phyloP scores from a whole-genome alignment of 768 basidiomycete genomes.

The Collybiopsis luxurians region DNA sequence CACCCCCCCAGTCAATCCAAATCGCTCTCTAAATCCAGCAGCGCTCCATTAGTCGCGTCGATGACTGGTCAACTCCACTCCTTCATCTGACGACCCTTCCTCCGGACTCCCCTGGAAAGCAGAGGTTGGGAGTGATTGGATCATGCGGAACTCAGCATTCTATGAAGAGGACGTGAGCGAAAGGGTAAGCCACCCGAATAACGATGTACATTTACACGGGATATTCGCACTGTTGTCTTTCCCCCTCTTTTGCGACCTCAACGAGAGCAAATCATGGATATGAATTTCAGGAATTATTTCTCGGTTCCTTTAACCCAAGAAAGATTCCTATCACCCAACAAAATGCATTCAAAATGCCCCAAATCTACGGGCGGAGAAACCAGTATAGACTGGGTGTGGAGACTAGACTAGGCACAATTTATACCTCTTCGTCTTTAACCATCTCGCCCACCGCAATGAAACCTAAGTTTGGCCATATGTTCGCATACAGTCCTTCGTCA shows the following conservation, averaged over 20 bases:
- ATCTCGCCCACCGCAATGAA: conserved; percentile 79
- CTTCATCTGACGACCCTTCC: too few species aligned
- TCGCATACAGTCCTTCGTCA: conserved; percentile 54
- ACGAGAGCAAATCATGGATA: conserved; percentile 79
- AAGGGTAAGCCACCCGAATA: too few species aligned
- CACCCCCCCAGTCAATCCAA: too few species aligned
- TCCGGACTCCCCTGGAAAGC: too few species aligned
- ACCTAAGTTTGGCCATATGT: conserved; percentile 68
- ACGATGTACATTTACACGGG: conserved; percentile 77
- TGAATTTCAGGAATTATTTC: conserved; percentile 78
- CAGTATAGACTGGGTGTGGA: too few species aligned
- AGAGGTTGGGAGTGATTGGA: too few species aligned
- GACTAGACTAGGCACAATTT: too few species aligned
- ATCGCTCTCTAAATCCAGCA: too few species aligned
- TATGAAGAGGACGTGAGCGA: too few species aligned
- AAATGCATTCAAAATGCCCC: conserved; percentile 78
- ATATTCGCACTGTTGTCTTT: conserved; percentile 87
- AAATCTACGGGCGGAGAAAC: conserved; percentile 52
- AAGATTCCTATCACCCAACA: conserved; percentile 84
- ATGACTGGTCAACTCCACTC: too few species aligned
- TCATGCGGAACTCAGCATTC: too few species aligned
- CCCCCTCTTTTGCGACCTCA: conserved; percentile 78
- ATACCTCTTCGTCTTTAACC: conserved; percentile 81
- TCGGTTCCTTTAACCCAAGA: conserved; percentile 83
- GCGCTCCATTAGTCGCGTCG: too few species aligned